Evolutionary conservation across 495 filamentous ascomycete genomes (phyloP), one percentile per base, ranked within the genome.

Genomic region (Chaetomidium leptoderma): DNA sequence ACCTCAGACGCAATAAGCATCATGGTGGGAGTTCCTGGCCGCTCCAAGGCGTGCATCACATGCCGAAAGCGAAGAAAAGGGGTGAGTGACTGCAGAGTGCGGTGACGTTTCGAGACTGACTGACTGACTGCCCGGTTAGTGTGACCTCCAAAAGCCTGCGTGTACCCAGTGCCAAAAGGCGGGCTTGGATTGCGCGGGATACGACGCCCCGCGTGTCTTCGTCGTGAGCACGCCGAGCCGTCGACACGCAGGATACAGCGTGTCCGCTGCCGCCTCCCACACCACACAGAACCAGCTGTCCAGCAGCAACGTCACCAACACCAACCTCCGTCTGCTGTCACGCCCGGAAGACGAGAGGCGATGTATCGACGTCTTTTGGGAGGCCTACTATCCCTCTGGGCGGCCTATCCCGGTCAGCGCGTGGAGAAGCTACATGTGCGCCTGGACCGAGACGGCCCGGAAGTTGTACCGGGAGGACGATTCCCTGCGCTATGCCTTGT

Each of bases 331-430:
- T 2, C 35, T 57, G 14, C 35, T 57, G n/a, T 35, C 42, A 27
- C 30, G 45, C 5, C 55, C 55, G 11, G 58, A 61, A 33, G 39
- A 51, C 14, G 62, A 64, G 51, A 45, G 51, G 23, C 10, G 58
- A n/a, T 61, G 54, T 11, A 49, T 58, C 24, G 50, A 64, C 39
- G 24, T 57, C 4, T 64, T 61, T 26, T 61, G 62, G 62, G 62
- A 64, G 39, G 58, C 58, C 6, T 64, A 55, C 35, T 61, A 55
- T 17, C 58, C 62, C 13, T 24, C 54, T 9, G 62, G 62, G 0
- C 29, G 21, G 1, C 62, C 58, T 9, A 55, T 64, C 7, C 58
- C 54, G 26, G 4, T 13, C 4, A n/a, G 6, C 21, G 36, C 47
- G 5, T 7, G 30, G 13, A 42, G 57, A 32, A 63, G 56, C 36